Evolutionary conservation across 352 stramenopile genomes (phyloP).

Genomic region (Pythium biforme): DNA sequence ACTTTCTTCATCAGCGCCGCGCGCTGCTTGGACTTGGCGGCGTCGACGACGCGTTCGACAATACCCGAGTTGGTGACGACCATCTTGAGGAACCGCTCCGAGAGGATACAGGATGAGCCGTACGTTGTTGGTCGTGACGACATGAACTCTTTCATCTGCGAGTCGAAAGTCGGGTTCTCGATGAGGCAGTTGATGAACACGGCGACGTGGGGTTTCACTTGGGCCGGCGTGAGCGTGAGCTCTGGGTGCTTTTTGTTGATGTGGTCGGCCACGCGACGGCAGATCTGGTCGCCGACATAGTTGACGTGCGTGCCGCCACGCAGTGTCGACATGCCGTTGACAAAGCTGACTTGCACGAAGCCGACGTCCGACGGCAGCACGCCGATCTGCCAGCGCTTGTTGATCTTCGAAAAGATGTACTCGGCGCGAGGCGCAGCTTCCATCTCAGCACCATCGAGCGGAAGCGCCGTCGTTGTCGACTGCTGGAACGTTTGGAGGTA

Average conservation of each 20-base stretch:
- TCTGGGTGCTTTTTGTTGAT: constrained; percentile 97
- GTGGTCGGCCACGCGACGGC: constrained; percentile 89
- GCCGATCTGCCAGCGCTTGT: constrained; percentile 96
- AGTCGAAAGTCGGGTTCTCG: constrained; percentile 99
- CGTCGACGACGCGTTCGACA: constrained; percentile 92
- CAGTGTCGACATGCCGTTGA: constrained; percentile 98
- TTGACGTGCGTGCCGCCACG: constrained; percentile 97
- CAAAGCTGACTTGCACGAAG: constrained; percentile 98
- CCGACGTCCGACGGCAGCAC: constrained; percentile 88
- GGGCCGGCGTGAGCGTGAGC: constrained; percentile 86
- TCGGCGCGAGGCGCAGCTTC: constrained; percentile 27
- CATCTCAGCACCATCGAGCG: neutral
- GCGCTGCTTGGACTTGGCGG: constrained; percentile 93
- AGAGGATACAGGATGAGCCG: constrained; percentile 89
- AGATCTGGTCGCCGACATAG: constrained; percentile 84
- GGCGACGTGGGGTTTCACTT: constrained; percentile 98
- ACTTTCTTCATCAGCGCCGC: constrained; percentile 93
- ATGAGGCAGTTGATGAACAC: constrained; percentile 99
- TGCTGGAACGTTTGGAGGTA: constrained; percentile 92
- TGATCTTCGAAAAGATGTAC: constrained; percentile 92
- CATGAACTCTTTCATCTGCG: constrained; percentile 99
- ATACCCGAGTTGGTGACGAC: constrained; percentile 95
- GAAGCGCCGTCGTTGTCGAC: constrained; percentile 44
- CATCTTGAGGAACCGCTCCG: constrained; percentile 94
- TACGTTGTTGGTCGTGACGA: constrained; percentile 90